Base-by-base conservation (phyloP, 495 filamentous ascomycete species). In the Chaetomium cochliodes region DNA sequence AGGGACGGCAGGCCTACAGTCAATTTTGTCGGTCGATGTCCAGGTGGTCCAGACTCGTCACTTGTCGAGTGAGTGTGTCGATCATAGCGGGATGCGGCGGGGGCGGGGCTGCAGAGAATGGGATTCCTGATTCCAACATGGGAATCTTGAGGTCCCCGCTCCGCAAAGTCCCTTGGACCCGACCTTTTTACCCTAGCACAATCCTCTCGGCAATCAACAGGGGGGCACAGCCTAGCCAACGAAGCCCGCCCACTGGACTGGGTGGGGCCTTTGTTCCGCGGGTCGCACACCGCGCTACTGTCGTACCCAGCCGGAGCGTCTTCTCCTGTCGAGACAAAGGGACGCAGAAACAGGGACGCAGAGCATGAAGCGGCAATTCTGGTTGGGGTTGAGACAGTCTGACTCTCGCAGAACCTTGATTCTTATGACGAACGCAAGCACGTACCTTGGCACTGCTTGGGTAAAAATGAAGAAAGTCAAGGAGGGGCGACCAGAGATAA, bases 111-210 rank as follows among this genome's bases (percentile, higher is more conserved):
- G 28, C 15, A 39, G 49, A 44, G 22, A 62, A 74, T 74, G 72
- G 72, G 72, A 73, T 71, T 74, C 70, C 65, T 58, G 50, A 50
- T 26, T 37, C 16, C 37, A 28, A 28, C 39, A 65, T 65, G 63
- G 63, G 63, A 65, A 65, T 65, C 57, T 65, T n/a, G 33, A 44
- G 22, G 30, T 52, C 47, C 63, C 55, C 63, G 30, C 63, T 22
- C 25, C 49, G 12, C 37, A 15, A 26, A 60, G 42, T 37, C 30
- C 25, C 62, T 39, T 18, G 54, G 13, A 28, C 42, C 41, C 33
- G 11, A 12, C 33, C 16, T 33, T 30, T 42, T 13, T 2, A 9
- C 49, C 28, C 28, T 30, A 2, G 28, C 28, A 30, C 28, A 2
- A 6, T 6, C 28, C 20, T 2, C 25, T 42, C 30, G 30, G 47